These are phyloP conservation scores for Fusarium redolens DNA, from an alignment of 2,329 filamentous ascomycete species.

Conservation along the genomic window DNA sequence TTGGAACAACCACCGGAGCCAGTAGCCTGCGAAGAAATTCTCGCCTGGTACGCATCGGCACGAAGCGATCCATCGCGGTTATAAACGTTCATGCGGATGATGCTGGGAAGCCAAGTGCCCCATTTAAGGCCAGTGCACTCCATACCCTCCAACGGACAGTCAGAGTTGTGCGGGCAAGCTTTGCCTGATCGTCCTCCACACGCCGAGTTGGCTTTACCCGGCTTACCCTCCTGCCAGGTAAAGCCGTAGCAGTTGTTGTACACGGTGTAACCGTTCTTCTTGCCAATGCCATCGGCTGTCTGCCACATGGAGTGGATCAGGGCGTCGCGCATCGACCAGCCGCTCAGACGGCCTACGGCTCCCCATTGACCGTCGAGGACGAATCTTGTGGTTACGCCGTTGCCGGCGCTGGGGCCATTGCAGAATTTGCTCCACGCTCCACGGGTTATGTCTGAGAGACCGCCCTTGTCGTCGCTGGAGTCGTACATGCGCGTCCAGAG, in stretches of 20 bases:
- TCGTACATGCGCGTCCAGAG: slow-evolving; percentile 11
- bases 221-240: background rate
- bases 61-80: background rate
- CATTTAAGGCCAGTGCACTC: background rate
- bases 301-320: background rate
- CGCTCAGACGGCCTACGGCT: background rate
- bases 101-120: slow-evolving; percentile 15
- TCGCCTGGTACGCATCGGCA: background rate
- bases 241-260: slow-evolving; percentile 3
- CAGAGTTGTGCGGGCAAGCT: background rate
- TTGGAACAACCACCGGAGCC: slow-evolving; percentile 5
- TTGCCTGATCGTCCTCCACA: background rate
- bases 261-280: background rate
- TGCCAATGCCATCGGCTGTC: background rate
- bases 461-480: background rate
- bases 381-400: background rate
- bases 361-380: slow-evolving; percentile 9
- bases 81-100: slow-evolving; percentile 9
- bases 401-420: background rate
- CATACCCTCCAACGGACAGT: slow-evolving; percentile 10
- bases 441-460: background rate
- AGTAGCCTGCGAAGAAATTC: background rate
- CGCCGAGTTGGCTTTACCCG: background rate
- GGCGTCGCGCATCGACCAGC: slow-evolving; percentile 7
- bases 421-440: slow-evolving; percentile 11